These are phyloP conservation scores for Acanthamoeba royreba DNA, from an alignment of 208 protist genomes.

Conservation along the genomic window DNA sequence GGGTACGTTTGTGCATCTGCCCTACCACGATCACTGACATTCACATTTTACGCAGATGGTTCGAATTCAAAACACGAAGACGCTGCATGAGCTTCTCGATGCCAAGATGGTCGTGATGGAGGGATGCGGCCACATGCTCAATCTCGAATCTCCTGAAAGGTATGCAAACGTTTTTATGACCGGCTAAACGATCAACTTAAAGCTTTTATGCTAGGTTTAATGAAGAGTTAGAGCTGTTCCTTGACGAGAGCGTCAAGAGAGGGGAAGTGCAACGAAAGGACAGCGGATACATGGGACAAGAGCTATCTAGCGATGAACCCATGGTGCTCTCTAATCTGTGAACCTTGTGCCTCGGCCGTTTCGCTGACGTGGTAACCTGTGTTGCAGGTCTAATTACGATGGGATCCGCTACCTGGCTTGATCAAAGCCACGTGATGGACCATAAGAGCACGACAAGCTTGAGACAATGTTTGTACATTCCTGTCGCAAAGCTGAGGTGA, in stretches of 20 bases:
- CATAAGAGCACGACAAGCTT: too few relatives aligned
- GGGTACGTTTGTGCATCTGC: not conserved
- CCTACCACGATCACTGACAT: too few relatives aligned
- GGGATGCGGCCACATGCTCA: not conserved
- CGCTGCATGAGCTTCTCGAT: not conserved
- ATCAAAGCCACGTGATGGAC: too few relatives aligned
- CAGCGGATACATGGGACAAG: not conserved
- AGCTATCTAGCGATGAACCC: not conserved
- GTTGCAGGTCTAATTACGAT: too few relatives aligned
- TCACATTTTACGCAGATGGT: not conserved
- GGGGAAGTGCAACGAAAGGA: too few relatives aligned
- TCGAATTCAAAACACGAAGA: not conserved
- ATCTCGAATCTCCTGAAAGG: not conserved
- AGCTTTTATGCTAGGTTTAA: not conserved
- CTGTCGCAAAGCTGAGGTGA: too few relatives aligned
- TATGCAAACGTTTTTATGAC: not conserved
- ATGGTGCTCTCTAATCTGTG: not conserved
- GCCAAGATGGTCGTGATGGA: not conserved
- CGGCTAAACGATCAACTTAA: not conserved
- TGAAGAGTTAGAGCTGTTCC: not conserved
- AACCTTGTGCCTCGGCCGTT: not conserved
- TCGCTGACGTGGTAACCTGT: too few relatives aligned
- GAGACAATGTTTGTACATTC: too few relatives aligned
- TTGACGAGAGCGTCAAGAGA: not conserved
- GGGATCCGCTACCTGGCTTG: too few relatives aligned